Evolutionary conservation across 2,329 filamentous ascomycete genomes (phyloP).

Genomic region (Onygenales sp.): DNA sequence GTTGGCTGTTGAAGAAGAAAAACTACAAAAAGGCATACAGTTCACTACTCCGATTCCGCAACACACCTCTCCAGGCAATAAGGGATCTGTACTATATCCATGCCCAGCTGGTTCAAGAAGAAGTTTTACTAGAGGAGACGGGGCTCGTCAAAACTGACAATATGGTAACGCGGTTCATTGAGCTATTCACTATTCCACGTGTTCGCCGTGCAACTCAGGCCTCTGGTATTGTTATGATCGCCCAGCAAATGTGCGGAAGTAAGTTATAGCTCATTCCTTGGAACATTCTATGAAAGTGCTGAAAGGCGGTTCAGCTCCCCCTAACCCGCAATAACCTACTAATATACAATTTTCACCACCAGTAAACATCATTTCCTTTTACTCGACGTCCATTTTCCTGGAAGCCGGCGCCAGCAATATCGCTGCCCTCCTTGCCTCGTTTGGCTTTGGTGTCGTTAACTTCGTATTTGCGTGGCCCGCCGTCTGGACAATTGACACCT

Average conservation of each 20-base stretch:
- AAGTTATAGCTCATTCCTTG: slow-evolving; percentile 14
- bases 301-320: too few relatives aligned
- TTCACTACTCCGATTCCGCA: slow-evolving; percentile 52
- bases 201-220: slow-evolving; percentile 21
- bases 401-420: slow-evolving; percentile 38
- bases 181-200: slow-evolving; percentile 23
- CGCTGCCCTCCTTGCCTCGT: slow-evolving; percentile 48
- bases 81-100: slow-evolving; percentile 52
- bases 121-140: slow-evolving; percentile 29
- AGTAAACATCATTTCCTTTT: slow-evolving; percentile 64
- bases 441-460: slow-evolving; percentile 55
- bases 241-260: slow-evolving; percentile 27
- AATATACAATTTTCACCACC: background rate
- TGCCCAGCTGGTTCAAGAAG: slow-evolving; percentile 23
- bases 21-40: slow-evolving; percentile 51
- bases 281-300: background rate
- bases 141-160: slow-evolving; percentile 33
- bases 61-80: slow-evolving; percentile 50
- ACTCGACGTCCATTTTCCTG: slow-evolving; percentile 42
- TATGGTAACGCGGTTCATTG: slow-evolving; percentile 36
- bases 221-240: slow-evolving; percentile 22
- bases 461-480: slow-evolving; percentile 56
- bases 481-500: slow-evolving; percentile 58
- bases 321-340: background rate
- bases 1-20: slow-evolving; percentile 60